phyloP scores from a whole-genome alignment of 1,284 basidiomycete genomes.

The Athelia sp. region DNA sequence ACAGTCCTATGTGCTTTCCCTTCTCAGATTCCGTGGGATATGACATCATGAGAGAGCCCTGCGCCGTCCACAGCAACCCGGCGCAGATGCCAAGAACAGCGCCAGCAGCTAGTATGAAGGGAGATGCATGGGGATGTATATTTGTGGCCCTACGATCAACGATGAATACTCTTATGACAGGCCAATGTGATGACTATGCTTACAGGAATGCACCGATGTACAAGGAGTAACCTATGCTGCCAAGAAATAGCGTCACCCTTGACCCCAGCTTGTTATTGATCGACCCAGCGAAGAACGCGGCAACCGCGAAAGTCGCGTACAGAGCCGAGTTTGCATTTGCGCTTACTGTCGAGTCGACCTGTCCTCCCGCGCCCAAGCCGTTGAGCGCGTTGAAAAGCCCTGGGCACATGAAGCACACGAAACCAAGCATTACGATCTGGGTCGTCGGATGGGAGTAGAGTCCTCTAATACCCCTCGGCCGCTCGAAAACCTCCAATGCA shows the following conservation, averaged over 20 bases:
- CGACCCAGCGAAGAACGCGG: slow-evolving; percentile 62
- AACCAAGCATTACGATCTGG: slow-evolving; percentile 55
- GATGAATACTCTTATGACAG: neutral
- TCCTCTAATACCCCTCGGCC: slow-evolving; percentile 32
- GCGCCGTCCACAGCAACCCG: slow-evolving; percentile 82
- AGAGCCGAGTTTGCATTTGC: slow-evolving; percentile 65
- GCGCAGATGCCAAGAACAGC: slow-evolving; percentile 82
- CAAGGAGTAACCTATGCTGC: slow-evolving; percentile 65
- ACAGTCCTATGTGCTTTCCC: slow-evolving; percentile 71
- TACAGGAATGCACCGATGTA: slow-evolving; percentile 74
- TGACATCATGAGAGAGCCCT: slow-evolving; percentile 79
- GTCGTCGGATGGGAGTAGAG: slow-evolving; percentile 44
- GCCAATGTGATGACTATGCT: slow-evolving; percentile 17
- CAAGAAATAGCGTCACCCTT: slow-evolving; percentile 64
- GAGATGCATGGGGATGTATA: slow-evolving; percentile 53
- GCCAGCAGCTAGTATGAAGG: slow-evolving; percentile 73
- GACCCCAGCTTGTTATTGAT: slow-evolving; percentile 78
- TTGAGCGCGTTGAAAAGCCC: slow-evolving; percentile 52
- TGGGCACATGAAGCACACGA: slow-evolving; percentile 36
- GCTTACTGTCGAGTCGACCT: slow-evolving; percentile 52
- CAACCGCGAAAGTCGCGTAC: slow-evolving; percentile 64
- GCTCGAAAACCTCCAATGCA: slow-evolving; percentile 21
- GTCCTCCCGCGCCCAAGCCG: slow-evolving; percentile 70
- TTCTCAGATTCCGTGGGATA: slow-evolving; percentile 79
- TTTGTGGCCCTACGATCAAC: slow-evolving; percentile 50